phyloP scores from a whole-genome alignment of 208 protist species.

The Crithidia fasciculata region DNA sequence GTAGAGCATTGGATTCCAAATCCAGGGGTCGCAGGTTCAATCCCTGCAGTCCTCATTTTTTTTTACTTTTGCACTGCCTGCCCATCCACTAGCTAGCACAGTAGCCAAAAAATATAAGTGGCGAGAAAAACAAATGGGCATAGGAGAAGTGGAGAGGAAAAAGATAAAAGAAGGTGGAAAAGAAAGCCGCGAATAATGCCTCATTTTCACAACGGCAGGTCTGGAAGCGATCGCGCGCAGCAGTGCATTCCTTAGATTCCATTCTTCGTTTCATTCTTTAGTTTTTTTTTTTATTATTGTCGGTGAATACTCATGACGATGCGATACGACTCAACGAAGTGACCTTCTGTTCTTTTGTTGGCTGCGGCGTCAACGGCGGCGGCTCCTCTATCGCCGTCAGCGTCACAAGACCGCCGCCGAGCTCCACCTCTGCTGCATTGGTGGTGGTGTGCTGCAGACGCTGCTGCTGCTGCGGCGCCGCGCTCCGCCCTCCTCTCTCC shows the following conservation, averaged over 20 bases:
- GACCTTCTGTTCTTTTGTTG: no score
- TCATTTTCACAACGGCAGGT: background rate
- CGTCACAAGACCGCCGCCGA: conserved; percentile 23
- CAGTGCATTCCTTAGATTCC: no score
- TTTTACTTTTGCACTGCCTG: no score
- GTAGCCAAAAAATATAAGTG: no score
- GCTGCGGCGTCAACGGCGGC: background rate
- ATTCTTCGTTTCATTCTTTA: no score
- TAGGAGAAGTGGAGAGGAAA: conserved; percentile 15
- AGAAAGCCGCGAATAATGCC: background rate
- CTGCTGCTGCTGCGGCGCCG: background rate
- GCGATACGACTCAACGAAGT: no score
- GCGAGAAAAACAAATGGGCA: background rate
- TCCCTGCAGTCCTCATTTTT: conserved; percentile 76
- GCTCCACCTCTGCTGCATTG: background rate
- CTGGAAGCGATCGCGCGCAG: no score
- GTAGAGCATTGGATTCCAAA: conserved; percentile 87
- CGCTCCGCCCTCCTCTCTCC: background rate
- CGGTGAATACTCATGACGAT: no score
- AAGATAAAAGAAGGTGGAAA: background rate
- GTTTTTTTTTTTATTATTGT: no score
- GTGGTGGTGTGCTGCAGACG: background rate
- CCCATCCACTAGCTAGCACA: no score
- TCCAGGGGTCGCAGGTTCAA: conserved; percentile 80
- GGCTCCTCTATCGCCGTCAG: conserved; percentile 11